Evolutionary conservation across 1,139 yeast species (phyloP).

Genomic region (Candida frijolesensis): DNA sequence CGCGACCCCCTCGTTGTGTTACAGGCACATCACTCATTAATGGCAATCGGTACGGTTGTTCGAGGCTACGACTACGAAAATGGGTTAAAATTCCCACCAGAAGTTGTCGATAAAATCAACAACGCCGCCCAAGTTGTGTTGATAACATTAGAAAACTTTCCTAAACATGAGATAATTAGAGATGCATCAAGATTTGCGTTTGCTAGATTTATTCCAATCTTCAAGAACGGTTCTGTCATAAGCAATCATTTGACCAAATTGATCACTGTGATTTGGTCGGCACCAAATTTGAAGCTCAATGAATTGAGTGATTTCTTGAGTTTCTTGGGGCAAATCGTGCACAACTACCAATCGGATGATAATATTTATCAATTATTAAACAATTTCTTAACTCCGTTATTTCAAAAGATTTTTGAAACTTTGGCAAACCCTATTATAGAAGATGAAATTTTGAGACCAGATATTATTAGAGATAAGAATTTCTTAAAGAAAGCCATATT

Average conservation of each 20-base stretch:
- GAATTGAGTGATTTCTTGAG: constrained; percentile 83
- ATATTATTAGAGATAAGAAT: constrained; percentile 59
- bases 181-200: constrained; percentile 87
- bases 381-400: constrained; percentile 71
- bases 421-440: constrained; percentile 34
- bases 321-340: constrained; percentile 86
- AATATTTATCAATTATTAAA: constrained; percentile 74
- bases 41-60: constrained; percentile 89
- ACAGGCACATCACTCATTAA: constrained; percentile 82
- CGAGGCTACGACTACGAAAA: constrained; percentile 69
- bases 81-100: constrained; percentile 30
- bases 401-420: constrained; percentile 62
- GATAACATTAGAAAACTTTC: constrained; percentile 78
- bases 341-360: constrained; percentile 67
- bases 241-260: constrained; percentile 71
- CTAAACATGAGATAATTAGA: constrained; percentile 68
- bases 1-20: constrained; percentile 50
- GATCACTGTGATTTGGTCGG: constrained; percentile 69
- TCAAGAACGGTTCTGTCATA: constrained; percentile 32
- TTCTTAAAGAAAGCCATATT: constrained; percentile 70
- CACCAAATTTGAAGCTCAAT: constrained; percentile 58
- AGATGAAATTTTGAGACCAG: constrained; percentile 38
- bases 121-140: constrained; percentile 82
- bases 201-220: constrained; percentile 80
- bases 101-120: constrained; percentile 55